A percentile compares a stretch with the other conserved stretches of the same genome.
Conservation (phyloP, 1,284 basidiomycete genomes). For the Heterobasidion parviporum region DNA sequence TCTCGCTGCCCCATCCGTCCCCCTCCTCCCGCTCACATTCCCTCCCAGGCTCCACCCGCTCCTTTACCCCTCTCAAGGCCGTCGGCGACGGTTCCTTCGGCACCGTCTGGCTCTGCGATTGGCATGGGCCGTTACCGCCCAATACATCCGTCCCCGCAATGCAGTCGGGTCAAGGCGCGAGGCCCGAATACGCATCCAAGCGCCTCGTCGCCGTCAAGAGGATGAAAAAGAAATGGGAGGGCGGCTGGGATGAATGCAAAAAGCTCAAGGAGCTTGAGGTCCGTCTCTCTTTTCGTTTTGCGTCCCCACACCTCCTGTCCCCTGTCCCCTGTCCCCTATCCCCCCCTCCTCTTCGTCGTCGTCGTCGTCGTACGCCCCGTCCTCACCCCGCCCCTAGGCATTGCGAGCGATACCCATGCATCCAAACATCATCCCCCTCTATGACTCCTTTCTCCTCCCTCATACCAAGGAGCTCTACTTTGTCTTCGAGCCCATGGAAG, state of each 20-base stretch:
- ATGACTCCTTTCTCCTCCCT: slow-evolving; percentile 97
- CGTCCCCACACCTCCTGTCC: slow-evolving; percentile 5
- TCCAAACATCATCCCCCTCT: slow-evolving; percentile 96
- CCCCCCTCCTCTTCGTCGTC: slow-evolving; percentile 11
- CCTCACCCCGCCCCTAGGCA: slow-evolving; percentile 47
- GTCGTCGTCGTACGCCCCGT: no score
- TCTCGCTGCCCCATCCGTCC: slow-evolving; percentile 4
- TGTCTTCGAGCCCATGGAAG: slow-evolving; percentile 99
- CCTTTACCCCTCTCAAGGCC: slow-evolving; percentile 67
- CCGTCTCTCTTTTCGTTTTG: slow-evolving; percentile 22
- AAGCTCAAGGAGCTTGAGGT: slow-evolving; percentile 96
- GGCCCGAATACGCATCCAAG: slow-evolving; percentile 93
- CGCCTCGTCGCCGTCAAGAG: slow-evolving; percentile 95
- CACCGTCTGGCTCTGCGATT: slow-evolving; percentile 98
- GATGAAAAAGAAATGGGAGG: slow-evolving; percentile 97
- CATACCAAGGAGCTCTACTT: slow-evolving; percentile 95
- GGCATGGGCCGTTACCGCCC: slow-evolving; percentile 92
- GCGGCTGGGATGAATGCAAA: slow-evolving; percentile 95
- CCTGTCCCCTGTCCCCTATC: background rate
- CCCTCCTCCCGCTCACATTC: slow-evolving; percentile 8
- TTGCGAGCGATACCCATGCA: slow-evolving; percentile 91
- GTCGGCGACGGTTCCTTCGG: slow-evolving; percentile 97
- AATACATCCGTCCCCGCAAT: slow-evolving; percentile 83
- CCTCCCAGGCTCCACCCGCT: slow-evolving; percentile 27
- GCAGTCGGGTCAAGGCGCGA: slow-evolving; percentile 82